Evolutionary conservation across 2,329 filamentous ascomycete genomes (phyloP).

Genomic region (Pseudocercospora musae): DNA sequence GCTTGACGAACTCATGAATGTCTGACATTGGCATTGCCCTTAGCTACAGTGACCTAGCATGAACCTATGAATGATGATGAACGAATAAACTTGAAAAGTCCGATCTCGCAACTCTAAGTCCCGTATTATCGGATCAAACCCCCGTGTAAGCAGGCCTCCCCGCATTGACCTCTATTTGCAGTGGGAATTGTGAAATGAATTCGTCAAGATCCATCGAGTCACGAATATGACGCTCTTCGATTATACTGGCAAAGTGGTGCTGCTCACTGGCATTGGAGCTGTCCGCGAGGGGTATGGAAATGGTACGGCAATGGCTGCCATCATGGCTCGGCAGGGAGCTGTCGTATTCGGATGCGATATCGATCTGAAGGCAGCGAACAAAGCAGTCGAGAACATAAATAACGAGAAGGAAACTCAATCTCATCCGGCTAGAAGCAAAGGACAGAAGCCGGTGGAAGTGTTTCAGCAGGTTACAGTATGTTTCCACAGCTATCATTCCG

Average conservation of each 20-base stretch:
- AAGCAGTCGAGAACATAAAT: constrained; percentile 24
- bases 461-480: constrained; percentile 25
- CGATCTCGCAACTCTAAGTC: neutral
- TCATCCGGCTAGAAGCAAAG: constrained; percentile 17
- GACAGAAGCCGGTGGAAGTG: constrained; percentile 20
- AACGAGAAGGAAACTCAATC: constrained; percentile 23
- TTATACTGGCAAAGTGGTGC: constrained; percentile 44
- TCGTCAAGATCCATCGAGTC: neutral
- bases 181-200: too few relatives aligned
- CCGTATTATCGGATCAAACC: neutral
- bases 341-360: constrained; percentile 52
- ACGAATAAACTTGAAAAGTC: neutral
- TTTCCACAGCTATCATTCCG: neutral
- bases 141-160: neutral
- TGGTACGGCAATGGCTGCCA: constrained; percentile 40
- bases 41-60: neutral
- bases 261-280: constrained; percentile 48
- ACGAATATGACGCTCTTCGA: constrained; percentile 31
- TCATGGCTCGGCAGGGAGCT: constrained; percentile 48
- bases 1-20: constrained; percentile 4
- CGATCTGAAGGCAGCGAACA: constrained; percentile 32
- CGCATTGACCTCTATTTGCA: neutral
- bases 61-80: neutral
- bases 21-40: neutral
- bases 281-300: constrained; percentile 50